phyloP scores from a whole-genome alignment of 2,329 filamentous ascomycete species.

The Colletotrichum salicis region DNA sequence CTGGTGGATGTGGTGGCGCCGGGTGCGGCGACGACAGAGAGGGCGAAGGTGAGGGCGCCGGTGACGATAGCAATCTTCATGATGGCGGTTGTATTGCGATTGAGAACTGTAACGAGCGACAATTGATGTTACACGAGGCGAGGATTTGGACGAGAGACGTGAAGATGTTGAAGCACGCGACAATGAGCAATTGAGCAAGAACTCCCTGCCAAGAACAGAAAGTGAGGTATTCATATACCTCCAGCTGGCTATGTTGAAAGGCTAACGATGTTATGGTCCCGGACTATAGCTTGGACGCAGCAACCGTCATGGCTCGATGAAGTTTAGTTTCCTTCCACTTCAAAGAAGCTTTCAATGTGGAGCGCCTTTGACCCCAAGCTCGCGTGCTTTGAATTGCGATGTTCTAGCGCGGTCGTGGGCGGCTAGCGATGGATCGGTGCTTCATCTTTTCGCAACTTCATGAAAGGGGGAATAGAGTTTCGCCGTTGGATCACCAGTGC shows the following conservation, averaged over 20 bases:
- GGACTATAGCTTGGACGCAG: background rate
- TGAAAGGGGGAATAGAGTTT: background rate
- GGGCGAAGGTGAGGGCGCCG: background rate
- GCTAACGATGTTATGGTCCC: background rate
- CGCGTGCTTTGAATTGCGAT: background rate
- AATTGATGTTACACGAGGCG: background rate
- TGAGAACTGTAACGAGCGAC: background rate
- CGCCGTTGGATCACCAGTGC: background rate
- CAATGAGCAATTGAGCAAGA: background rate
- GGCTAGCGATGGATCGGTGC: background rate
- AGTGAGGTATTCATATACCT: background rate
- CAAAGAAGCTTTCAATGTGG: background rate
- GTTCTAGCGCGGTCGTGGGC: background rate
- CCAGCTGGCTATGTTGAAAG: background rate
- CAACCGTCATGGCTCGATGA: background rate
- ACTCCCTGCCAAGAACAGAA: background rate
- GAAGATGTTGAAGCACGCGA: background rate
- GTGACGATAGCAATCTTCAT: conserved; percentile 25
- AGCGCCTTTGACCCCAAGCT: background rate
- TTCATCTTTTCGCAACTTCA: background rate
- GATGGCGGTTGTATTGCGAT: background rate
- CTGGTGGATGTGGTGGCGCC: background rate
- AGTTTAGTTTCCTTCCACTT: background rate
- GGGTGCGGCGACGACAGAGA: conserved; percentile 13
- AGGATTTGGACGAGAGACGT: background rate